Conservation (phyloP, 768 basidiomycete genomes). For the Clavaria fumosa region DNA sequence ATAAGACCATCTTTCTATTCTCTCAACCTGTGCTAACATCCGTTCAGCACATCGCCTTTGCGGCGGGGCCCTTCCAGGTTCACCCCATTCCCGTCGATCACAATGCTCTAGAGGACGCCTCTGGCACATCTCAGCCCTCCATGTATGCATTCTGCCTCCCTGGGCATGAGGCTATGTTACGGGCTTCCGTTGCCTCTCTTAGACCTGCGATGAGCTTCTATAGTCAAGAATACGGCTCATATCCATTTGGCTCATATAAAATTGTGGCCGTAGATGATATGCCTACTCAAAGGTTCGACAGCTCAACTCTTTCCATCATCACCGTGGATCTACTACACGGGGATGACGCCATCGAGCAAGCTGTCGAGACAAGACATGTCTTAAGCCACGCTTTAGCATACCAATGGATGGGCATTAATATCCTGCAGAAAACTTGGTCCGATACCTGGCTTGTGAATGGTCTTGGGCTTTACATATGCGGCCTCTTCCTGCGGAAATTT, state of each 20-base stretch:
- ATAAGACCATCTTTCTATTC: slow-evolving; percentile 90
- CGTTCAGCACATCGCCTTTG: slow-evolving; percentile 93
- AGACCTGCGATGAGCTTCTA: slow-evolving; percentile 89
- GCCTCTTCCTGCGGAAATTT: slow-evolving; percentile 71
- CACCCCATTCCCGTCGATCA: slow-evolving; percentile 52
- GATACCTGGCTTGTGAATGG: slow-evolving; percentile 98
- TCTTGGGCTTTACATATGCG: slow-evolving; percentile 78
- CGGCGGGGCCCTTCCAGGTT: slow-evolving; percentile 87
- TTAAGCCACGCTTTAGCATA: slow-evolving; percentile 81
- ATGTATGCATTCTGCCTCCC: slow-evolving; percentile 92
- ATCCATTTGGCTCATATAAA: slow-evolving; percentile 92
- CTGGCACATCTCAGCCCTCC: slow-evolving; percentile 47
- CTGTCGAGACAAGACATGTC: slow-evolving; percentile 74
- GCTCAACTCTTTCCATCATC: slow-evolving; percentile 68
- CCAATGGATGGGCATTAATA: slow-evolving; percentile 96
- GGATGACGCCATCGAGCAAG: slow-evolving; percentile 84
- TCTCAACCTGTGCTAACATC: slow-evolving; percentile 76
- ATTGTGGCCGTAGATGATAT: slow-evolving; percentile 87
- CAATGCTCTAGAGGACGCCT: slow-evolving; percentile 42
- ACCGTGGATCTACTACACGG: slow-evolving; percentile 74
- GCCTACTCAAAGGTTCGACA: slow-evolving; percentile 66
- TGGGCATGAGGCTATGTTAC: slow-evolving; percentile 62
- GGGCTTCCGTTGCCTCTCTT: slow-evolving; percentile 57
- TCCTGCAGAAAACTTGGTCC: slow-evolving; percentile 83
- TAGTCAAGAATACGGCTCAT: slow-evolving; percentile 83